These are phyloP conservation scores for Parascedosporium putredinis DNA, from an alignment of 2,329 filamentous ascomycete species.

Conservation along the genomic window DNA sequence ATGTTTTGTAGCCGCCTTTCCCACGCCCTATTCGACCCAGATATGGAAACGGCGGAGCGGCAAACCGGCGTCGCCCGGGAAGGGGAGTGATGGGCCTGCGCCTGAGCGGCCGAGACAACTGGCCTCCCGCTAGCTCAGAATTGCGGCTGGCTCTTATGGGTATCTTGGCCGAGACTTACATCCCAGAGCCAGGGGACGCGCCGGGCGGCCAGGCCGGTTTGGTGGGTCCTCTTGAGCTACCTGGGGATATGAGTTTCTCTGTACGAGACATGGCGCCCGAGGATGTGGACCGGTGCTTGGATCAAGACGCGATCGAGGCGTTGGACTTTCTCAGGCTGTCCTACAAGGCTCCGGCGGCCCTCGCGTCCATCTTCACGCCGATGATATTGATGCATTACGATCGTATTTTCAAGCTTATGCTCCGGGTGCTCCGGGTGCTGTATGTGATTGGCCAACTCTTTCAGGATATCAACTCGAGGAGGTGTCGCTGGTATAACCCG, in stretches of 20 bases:
- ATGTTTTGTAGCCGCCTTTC: slow-evolving; percentile 72
- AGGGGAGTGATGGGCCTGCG: slow-evolving; percentile 70
- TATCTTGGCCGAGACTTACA: slow-evolving; percentile 66
- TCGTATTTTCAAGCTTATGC: slow-evolving; percentile 66
- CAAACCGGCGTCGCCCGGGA: slow-evolving; percentile 57
- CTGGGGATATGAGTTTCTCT: slow-evolving; percentile 68
- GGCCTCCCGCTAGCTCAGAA: slow-evolving; percentile 92
- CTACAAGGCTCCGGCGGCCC: slow-evolving; percentile 64
- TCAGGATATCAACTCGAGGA: slow-evolving; percentile 38
- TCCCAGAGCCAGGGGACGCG: slow-evolving; percentile 15
- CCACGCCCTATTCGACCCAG: slow-evolving; percentile 74
- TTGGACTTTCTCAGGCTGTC: slow-evolving; percentile 87
- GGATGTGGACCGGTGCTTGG: slow-evolving; percentile 74
- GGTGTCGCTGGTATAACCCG: slow-evolving; percentile 22
- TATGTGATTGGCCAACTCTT: slow-evolving; percentile 61
- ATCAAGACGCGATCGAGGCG: slow-evolving; percentile 73
- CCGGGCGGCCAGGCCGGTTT: slow-evolving; percentile 15
- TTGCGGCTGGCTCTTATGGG: slow-evolving; percentile 83
- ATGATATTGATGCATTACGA: slow-evolving; percentile 71
- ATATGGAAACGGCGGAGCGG: slow-evolving; percentile 69
- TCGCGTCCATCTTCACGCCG: slow-evolving; percentile 64
- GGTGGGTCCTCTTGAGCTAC: slow-evolving; percentile 35
- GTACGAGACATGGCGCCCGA: slow-evolving; percentile 69
- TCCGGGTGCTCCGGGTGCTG: slow-evolving; percentile 69
- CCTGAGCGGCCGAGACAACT: slow-evolving; percentile 68